Base-by-base conservation (phyloP, 2,329 filamentous ascomycete species). In the Corynespora cassiicola region DNA sequence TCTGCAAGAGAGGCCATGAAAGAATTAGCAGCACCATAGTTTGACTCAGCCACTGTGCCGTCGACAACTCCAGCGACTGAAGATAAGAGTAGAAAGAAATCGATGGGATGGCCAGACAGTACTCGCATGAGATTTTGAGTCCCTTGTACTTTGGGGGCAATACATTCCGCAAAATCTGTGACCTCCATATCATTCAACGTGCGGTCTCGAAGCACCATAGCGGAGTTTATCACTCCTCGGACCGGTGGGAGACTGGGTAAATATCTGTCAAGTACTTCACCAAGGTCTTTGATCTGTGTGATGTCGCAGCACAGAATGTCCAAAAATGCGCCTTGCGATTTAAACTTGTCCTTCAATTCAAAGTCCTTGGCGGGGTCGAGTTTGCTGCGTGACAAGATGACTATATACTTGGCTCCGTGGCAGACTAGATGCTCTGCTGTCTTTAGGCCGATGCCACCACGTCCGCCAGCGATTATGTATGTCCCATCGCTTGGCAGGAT, bases 1-100 rank as follows among this genome's bases (percentile, higher is more conserved):
- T 3, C 66, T 54, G 66, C 70, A 0, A 79, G 46, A 1, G 50
- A 47, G 5, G 44, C 50, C 66, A 78, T 71, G 60, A 66, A 79
- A 2, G 45, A 41, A 31, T 56, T 58, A 2, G 47, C 53, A 1
- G 42, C 45, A 11, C 23, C 8, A 28, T 58, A 60, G 24, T 24
- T 45, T 2, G 35, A 6, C 39, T 60, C 54, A 6, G 50, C 50
- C 2, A 8, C 2, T 20, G 46, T 52, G 12, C 46, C 45, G n/a
- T n/a, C n/a, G 14, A 33, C 7, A 1, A 56, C 23, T 6, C 14
- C 10, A 3, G 39, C 19, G 0, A 34, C 5, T 0, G 54, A 59
- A 0, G 50, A 54, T 31, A 53, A 48, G 11, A 47, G 1, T 12
- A 60, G 31, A 37, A 61, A 58, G 29, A 50, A 60, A 19, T 58